phyloP scores from a whole-genome alignment of 116 monocot species.

The Posidonia oceanica region DNA sequence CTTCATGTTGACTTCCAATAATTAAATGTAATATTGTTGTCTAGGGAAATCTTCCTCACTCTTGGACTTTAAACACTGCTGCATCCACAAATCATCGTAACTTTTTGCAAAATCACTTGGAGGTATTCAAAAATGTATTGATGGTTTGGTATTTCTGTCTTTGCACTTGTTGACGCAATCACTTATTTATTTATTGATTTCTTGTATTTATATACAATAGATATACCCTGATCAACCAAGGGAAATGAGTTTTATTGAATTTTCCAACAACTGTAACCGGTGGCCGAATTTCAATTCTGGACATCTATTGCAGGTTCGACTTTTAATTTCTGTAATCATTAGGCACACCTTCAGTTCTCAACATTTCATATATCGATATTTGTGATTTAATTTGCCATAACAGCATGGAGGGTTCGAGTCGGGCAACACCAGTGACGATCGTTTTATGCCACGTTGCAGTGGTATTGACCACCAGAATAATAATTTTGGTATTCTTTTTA shows the following conservation, averaged over 20 bases:
- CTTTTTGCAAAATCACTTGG: conserved; percentile 6
- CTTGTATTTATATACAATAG: background rate
- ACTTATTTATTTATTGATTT: background rate
- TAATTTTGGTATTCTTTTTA: conserved; percentile 5
- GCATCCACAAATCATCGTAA: background rate
- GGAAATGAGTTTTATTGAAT: conserved; percentile 10
- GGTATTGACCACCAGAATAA: background rate
- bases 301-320: conserved; percentile 6
- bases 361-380: background rate
- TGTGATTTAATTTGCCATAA: background rate
- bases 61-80: conserved; percentile 3
- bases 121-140: background rate
- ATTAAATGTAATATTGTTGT: background rate
- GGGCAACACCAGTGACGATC: background rate
- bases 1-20: background rate
- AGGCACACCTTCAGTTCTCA: background rate
- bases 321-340: background rate
- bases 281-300: conserved; percentile 5
- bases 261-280: background rate
- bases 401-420: conserved; percentile 2
- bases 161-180: background rate
- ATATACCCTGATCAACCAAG: conserved; percentile 5
- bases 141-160: background rate
- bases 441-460: background rate
- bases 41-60: conserved; percentile 1